Percentiles rank a stretch among this genome's conserved stretches.
phyloP scores from a whole-genome alignment of 768 basidiomycete genomes.

The Lactifluus subvellereus region DNA sequence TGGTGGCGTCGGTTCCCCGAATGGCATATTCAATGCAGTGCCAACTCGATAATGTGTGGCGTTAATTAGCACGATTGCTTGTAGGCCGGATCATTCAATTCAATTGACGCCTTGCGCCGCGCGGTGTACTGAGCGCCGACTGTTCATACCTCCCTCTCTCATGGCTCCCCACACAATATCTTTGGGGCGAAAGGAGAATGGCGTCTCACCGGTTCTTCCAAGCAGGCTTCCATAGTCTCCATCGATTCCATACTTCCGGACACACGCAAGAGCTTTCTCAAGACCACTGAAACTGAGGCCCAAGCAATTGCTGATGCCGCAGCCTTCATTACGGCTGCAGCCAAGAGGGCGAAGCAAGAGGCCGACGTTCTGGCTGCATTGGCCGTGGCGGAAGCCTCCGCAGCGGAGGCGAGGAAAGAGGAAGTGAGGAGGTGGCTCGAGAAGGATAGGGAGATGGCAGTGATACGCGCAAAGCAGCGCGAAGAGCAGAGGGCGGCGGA shows the following conservation, averaged over 20 bases:
- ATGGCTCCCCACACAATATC: conserved; percentile 10
- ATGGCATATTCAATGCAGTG: too few relatives aligned
- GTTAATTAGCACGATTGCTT: too few relatives aligned
- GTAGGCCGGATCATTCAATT: too few relatives aligned
- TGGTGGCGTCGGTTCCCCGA: too few relatives aligned
- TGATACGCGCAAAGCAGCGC: background rate
- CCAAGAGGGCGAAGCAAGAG: background rate
- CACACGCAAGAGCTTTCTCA: background rate
- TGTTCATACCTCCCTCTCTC: background rate
- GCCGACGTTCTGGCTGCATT: too few relatives aligned
- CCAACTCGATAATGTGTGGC: too few relatives aligned
- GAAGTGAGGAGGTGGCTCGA: too few relatives aligned
- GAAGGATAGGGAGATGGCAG: too few relatives aligned
- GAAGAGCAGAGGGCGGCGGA: background rate
- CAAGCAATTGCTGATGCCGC: background rate
- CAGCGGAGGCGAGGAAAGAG: too few relatives aligned
- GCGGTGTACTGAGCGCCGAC: background rate
- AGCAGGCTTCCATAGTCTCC: background rate
- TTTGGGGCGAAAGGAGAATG: background rate
- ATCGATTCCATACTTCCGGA: background rate
- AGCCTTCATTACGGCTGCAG: too few relatives aligned
- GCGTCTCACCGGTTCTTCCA: background rate
- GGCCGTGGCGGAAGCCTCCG: too few relatives aligned
- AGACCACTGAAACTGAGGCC: background rate
- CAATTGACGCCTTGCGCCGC: too few relatives aligned